Conservation (phyloP, 208 protist species). For the Trypanosoma grayi region DNA sequence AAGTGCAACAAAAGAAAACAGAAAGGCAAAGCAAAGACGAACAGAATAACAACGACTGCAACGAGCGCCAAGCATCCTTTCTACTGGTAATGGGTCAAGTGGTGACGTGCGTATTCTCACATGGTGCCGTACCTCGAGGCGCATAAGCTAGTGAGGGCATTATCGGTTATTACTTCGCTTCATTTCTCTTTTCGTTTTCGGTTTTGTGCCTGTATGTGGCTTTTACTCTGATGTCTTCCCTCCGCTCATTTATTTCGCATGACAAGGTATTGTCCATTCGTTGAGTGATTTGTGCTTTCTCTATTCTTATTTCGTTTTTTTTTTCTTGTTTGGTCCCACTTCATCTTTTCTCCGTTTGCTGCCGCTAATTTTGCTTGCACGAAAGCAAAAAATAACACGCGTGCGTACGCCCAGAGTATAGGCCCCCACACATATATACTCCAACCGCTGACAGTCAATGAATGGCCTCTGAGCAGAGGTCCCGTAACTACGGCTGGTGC, state of each 20-base stretch:
- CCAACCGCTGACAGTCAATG: conserved; percentile 21
- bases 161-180: not conserved
- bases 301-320: not conserved
- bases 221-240: not conserved
- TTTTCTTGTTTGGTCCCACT: not conserved
- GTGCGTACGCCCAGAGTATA: too few relatives aligned
- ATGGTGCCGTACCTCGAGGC: too few relatives aligned
- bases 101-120: too few relatives aligned
- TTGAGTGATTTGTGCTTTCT: not conserved
- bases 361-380: not conserved
- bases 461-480: conserved; percentile 17
- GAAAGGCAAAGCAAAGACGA: not conserved
- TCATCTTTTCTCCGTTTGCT: not conserved
- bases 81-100: too few relatives aligned
- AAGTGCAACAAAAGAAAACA: not conserved
- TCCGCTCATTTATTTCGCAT: too few relatives aligned
- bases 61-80: too few relatives aligned
- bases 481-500: conserved; percentile 4
- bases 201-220: not conserved
- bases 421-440: too few relatives aligned
- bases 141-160: too few relatives aligned
- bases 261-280: not conserved
- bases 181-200: conserved; percentile 1
- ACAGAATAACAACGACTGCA: not conserved
- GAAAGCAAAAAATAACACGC: too few relatives aligned